phyloP scores from a whole-genome alignment of 192 early-diverging fungal genomes.

The Linnemannia schmuckeri region DNA sequence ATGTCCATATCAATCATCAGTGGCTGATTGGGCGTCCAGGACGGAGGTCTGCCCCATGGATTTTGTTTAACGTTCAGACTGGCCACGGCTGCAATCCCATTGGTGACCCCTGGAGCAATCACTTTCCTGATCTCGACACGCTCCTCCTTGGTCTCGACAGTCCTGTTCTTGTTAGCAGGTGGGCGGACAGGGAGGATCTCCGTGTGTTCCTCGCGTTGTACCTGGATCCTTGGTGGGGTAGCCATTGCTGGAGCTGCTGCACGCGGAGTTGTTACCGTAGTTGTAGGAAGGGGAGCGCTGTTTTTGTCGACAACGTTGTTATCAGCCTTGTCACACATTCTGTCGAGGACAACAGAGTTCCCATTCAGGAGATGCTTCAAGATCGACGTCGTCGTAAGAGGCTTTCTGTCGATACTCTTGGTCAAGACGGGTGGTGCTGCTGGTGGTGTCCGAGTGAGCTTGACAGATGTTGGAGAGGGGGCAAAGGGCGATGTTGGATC shows the following conservation, averaged over 20 bases:
- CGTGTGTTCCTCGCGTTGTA: not conserved
- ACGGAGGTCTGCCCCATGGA: slow-evolving; percentile 52
- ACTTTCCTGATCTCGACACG: not conserved
- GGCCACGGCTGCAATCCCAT: not conserved
- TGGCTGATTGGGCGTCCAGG: slow-evolving; percentile 48
- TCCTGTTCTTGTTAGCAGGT: not conserved
- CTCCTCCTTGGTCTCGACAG: not conserved
- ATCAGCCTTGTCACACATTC: not conserved
- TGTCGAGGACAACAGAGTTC: slow-evolving; percentile 17
- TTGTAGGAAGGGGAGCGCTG: not conserved
- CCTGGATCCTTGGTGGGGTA: not conserved
- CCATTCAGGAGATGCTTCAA: slow-evolving; percentile 12
- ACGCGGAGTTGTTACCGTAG: not conserved
- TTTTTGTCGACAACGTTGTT: not conserved
- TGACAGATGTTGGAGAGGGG: not conserved
- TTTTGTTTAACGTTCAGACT: slow-evolving; percentile 13
- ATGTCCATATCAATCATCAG: slow-evolving; percentile 45
- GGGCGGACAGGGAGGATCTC: not conserved
- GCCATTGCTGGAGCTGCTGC: not conserved
- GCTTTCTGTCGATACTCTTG: not conserved
- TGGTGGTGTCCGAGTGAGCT: not conserved
- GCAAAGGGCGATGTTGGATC: not conserved
- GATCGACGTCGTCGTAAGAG: not conserved
- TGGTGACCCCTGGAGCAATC: not conserved
- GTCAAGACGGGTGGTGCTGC: not conserved